Base-by-base conservation (phyloP, 2,329 filamentous ascomycete genomes). In the Aureobasidium vineae region DNA sequence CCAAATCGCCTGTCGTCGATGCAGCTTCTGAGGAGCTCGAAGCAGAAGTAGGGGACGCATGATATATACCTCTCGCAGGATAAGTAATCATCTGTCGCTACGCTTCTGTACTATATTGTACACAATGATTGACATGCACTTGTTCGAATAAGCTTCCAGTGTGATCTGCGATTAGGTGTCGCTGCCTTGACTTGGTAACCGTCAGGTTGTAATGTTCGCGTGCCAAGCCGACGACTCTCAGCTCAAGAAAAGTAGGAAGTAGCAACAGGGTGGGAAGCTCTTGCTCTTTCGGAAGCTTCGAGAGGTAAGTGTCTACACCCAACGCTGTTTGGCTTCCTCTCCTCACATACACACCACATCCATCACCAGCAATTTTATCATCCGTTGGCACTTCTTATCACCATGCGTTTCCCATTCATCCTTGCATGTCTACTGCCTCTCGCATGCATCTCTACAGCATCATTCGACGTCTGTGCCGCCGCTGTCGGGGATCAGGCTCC, bases 371-470 rank as follows among this genome's bases (percentile, higher is more conserved):
- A 31, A 31, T 21, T 23, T 19, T 26, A 47, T 61, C 26, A 23
- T 49, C 21, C 41, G 31, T 23, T 41, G 38, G 41, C 31, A 61
- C 41, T 26, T 61, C 28, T 57, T 56, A 57, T 65, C 66, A 56
- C 16, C 28, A 68, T 68, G 67, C 67, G 56, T 66, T 57, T 59
- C 45, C 47, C 47, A 33, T 52, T 41, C 41, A 23, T 68, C 49
- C 23, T 68, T 36, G 47, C 67, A 6, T 63, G 50, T n/a, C 1
- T 60, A 31, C 41, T 59, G 28, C n/a, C 52, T 36, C 38, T 63
- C 21, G 47, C 43, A 15, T 68, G 56, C 40, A 53, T 53, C 16
- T 36, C 50, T 13, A 21, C 33, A 31, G 41, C 61, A 40, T 54
- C 63, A 15, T 26, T 28, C 10, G 41, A 65, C 23, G 57, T 38